A percentile compares a stretch with the other conserved stretches of the same genome.
These are phyloP conservation scores for Cryphonectria naterciae DNA, from an alignment of 2,329 filamentous ascomycete species.

Conservation along the genomic window DNA sequence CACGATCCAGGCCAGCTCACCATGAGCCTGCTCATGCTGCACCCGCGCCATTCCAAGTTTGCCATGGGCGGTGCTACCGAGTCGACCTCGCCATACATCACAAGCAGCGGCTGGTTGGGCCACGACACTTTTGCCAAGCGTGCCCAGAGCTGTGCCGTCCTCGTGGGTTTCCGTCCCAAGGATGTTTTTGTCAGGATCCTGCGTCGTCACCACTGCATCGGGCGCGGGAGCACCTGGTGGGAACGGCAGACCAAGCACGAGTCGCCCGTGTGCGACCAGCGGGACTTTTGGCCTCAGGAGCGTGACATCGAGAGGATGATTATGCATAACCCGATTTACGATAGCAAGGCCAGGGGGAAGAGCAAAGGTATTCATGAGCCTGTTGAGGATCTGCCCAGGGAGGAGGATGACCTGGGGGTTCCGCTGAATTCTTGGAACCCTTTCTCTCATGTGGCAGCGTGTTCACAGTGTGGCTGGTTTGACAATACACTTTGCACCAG, in stretches of 20 bases:
- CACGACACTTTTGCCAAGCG: not conserved
- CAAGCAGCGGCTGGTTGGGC: not conserved
- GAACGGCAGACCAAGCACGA: not conserved
- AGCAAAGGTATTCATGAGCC: not conserved
- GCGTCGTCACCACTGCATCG: not conserved
- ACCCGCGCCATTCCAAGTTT: not conserved
- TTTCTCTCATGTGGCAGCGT: not conserved
- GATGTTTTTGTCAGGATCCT: conserved; percentile 2
- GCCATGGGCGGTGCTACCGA: not conserved
- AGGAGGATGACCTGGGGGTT: not conserved
- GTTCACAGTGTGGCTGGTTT: not conserved
- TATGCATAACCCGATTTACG: not conserved
- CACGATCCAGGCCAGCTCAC: conserved; percentile 2
- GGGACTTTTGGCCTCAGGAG: not conserved
- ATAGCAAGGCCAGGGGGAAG: not conserved
- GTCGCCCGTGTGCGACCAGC: not conserved
- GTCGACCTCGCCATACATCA: not conserved
- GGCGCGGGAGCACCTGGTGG: not conserved
- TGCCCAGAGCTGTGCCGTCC: not conserved
- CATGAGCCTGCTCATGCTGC: not conserved
- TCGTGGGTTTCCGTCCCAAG: not conserved
- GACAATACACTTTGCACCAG: not conserved
- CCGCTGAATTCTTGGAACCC: not conserved
- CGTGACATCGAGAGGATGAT: not conserved
- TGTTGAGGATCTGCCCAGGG: not conserved